Conservation (phyloP, 2,329 filamentous ascomycete genomes). For the Davidsoniella neocaledoniae region DNA sequence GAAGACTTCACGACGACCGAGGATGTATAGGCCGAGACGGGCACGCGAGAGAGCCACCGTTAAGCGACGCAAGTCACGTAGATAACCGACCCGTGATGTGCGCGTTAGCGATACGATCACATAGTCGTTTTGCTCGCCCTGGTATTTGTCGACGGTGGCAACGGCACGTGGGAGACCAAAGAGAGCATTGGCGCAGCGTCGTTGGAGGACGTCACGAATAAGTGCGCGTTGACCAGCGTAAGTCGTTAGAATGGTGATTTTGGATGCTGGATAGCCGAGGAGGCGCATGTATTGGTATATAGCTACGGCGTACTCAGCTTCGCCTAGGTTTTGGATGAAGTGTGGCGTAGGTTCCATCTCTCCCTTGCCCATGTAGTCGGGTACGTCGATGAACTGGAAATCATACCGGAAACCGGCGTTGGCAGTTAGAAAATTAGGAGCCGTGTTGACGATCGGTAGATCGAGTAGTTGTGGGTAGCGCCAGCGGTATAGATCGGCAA, state of each 20-base stretch:
- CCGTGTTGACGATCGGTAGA: constrained; percentile 53
- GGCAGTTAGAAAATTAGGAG: constrained; percentile 56
- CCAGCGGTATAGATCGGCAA: constrained; percentile 86
- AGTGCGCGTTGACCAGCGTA: constrained; percentile 86
- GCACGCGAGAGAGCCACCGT: constrained; percentile 91
- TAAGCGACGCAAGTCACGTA: constrained; percentile 81
- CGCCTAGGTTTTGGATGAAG: constrained; percentile 90
- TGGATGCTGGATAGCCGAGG: constrained; percentile 68
- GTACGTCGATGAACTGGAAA: constrained; percentile 92
- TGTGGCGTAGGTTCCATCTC: constrained; percentile 84
- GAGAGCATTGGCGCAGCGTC: constrained; percentile 68
- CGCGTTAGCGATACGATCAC: constrained; percentile 86
- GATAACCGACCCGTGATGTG: constrained; percentile 76
- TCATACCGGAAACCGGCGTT: constrained; percentile 90
- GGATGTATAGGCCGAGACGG: constrained; percentile 76
- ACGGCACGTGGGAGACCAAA: constrained; percentile 84
- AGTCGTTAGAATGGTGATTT: constrained; percentile 80
- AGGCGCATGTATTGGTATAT: constrained; percentile 96
- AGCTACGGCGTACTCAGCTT: constrained; percentile 92
- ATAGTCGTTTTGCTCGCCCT: constrained; percentile 98
- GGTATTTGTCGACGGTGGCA: constrained; percentile 94
- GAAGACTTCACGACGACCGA: constrained; percentile 77
- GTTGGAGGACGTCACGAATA: constrained; percentile 68
- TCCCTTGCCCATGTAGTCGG: constrained; percentile 78
- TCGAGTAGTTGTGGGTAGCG: constrained; percentile 70